A percentile compares a stretch with the other conserved stretches of the same genome.
phyloP scores from a whole-genome alignment of 2,329 filamentous ascomycete species.

The Fusarium staphyleae region DNA sequence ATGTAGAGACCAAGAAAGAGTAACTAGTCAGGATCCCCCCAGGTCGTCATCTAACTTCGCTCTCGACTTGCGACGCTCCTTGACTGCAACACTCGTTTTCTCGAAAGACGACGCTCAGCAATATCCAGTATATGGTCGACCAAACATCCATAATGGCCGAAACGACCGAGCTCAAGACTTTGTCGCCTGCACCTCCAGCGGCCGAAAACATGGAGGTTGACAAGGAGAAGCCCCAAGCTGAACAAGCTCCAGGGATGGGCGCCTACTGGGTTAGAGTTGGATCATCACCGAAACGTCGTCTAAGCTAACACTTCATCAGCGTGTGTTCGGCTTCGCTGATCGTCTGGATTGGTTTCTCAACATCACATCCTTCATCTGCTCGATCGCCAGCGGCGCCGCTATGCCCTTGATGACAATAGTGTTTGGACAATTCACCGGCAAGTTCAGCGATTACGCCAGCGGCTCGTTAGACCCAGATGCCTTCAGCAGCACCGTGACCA shows the following conservation, averaged over 20 bases:
- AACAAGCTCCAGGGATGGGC: neutral
- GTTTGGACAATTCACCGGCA: slow-evolving; percentile 23
- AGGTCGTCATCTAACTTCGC: too few species aligned
- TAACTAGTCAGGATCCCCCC: too few species aligned
- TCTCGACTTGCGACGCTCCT: too few species aligned
- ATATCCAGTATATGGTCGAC: too few species aligned
- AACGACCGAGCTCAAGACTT: too few species aligned
- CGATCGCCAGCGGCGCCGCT: slow-evolving; percentile 17
- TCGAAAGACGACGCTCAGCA: too few species aligned
- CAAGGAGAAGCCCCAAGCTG: slow-evolving; percentile 6
- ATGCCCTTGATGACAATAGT: slow-evolving; percentile 27
- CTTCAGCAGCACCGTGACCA: slow-evolving; percentile 13
- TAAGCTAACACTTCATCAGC: slow-evolving; percentile 1
- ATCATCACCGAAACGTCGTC: accelerated
- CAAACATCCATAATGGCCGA: too few species aligned
- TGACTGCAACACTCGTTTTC: too few species aligned
- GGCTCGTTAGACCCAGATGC: slow-evolving; percentile 2
- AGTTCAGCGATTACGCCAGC: slow-evolving; percentile 20
- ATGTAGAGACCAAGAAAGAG: too few species aligned
- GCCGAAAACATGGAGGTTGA: neutral
- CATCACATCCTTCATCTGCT: slow-evolving; percentile 13
- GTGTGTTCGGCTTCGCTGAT: slow-evolving; percentile 29
- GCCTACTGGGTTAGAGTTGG: slow-evolving; percentile 14
- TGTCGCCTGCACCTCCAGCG: too few species aligned
- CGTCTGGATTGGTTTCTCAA: slow-evolving; percentile 25